Base-by-base conservation (phyloP, 169 alveolate genomes). In the Cryptosporidium ryanae region DNA sequence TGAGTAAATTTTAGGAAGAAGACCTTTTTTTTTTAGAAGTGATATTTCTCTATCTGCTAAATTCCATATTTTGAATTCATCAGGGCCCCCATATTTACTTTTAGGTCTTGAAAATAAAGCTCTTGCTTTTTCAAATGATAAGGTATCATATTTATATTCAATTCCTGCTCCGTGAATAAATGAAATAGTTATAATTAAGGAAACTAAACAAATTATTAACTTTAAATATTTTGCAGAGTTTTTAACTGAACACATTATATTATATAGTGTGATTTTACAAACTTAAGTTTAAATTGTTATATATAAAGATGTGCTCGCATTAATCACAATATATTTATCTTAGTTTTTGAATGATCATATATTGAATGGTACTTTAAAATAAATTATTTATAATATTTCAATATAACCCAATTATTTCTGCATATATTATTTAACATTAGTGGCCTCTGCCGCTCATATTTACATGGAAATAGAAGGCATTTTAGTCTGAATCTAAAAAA, bases 1-100 rank as follows among this genome's bases (percentile, higher is more conserved):
- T 59, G 23, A 27, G 25, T 76, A 76, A 27, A 76, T 76, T 1
- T 7, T 1, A 23, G 87, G 71, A 32, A 76, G 18, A 2, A 55
- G 29, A 10, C 23, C 29, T 0, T n/a, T 48, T 38, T 18, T 18
- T 34, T 61, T 61, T 44, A 76, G 15, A 23, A 21, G 25, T 23
- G 25, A 2, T 1, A 76, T 76, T 59, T 76, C 87, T 32, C 87
- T 64, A 43, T 76, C 87, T 23, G 70, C 87, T 21, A 76, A 61
- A 43, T 59, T 48, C 87, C 87, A 76, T 1, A 59, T 32, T 59
- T 61, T 64, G 6, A 27, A 31, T 12, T 31, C n/a, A 34, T 44
- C 29, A 18, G 3, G 2, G 4, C 25, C 2, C 7, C 76, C 43
- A 61, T 34, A 76, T 27, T 23, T 61, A 1, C 54, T 38, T 27